phyloP scores from a whole-genome alignment of 805 yeast species.

The Ogataea ganodermae region DNA sequence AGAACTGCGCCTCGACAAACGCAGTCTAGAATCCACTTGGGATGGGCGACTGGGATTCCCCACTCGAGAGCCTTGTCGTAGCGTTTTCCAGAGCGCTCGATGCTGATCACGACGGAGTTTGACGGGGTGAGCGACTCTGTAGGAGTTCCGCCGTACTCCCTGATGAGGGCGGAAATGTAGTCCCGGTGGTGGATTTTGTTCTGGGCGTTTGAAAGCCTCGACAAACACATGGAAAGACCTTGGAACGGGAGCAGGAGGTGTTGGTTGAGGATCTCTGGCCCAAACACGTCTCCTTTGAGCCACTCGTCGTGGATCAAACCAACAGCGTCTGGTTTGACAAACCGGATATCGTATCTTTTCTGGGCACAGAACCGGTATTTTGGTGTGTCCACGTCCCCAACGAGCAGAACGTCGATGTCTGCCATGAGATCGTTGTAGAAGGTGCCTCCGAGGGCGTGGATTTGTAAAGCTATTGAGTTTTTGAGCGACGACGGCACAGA shows the following conservation, averaged over 20 bases:
- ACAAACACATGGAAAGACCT: conserved; percentile 46
- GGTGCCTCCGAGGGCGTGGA: conserved; percentile 60
- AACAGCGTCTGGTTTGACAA: conserved; percentile 52
- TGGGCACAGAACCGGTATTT: conserved; percentile 54
- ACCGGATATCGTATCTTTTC: conserved; percentile 56
- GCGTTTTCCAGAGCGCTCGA: conserved; percentile 52
- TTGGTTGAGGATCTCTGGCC: conserved; percentile 18
- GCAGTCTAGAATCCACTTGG: conserved; percentile 51
- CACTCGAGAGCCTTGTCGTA: conserved; percentile 54
- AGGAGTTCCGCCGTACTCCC: conserved; percentile 50
- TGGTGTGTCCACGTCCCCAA: conserved; percentile 58
- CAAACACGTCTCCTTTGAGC: conserved; percentile 44
- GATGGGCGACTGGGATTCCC: conserved; percentile 54
- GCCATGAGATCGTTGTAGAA: conserved; percentile 59
- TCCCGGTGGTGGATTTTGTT: conserved; percentile 31
- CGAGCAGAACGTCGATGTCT: conserved; percentile 58
- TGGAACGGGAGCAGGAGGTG: conserved; percentile 45
- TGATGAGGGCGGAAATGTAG: conserved; percentile 39
- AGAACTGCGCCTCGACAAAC: conserved; percentile 46
- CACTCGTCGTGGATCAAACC: conserved; percentile 49
- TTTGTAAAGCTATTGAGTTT: conserved; percentile 45
- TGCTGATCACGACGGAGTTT: conserved; percentile 49
- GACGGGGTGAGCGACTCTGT: conserved; percentile 51
- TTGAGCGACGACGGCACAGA: conserved; percentile 45
- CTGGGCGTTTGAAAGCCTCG: conserved; percentile 35